A percentile compares a stretch with the other conserved stretches of the same genome.
Evolutionary conservation across 1,284 basidiomycete genomes (phyloP).

Genomic region (Ceratobasidium sp.): DNA sequence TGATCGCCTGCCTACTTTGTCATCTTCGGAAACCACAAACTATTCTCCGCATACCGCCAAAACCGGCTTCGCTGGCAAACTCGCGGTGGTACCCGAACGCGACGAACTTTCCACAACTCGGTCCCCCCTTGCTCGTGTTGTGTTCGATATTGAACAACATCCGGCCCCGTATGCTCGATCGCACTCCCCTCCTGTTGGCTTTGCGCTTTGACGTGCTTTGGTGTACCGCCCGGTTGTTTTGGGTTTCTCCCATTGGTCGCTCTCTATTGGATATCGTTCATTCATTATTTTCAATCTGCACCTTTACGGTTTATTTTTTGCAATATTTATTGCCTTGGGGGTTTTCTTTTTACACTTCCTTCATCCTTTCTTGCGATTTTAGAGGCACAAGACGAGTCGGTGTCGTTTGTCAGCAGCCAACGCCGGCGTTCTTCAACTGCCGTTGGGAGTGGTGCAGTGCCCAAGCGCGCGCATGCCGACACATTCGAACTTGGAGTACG

Average conservation of each 20-base stretch:
- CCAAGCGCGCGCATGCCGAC: background rate
- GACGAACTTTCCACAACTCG: slow-evolving; percentile 1
- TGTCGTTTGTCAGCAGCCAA: slow-evolving; percentile 18
- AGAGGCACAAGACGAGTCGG: slow-evolving; percentile 6
- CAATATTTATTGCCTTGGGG: background rate
- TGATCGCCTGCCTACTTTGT: slow-evolving; percentile 25
- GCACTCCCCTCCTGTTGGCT: slow-evolving; percentile 6
- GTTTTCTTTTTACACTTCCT: background rate
- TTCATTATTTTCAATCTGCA: background rate
- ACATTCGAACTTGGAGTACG: slow-evolving; percentile 30
- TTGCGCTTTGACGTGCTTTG: slow-evolving; percentile 12
- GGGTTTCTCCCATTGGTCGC: background rate
- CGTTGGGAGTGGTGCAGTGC: background rate
- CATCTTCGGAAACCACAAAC: background rate
- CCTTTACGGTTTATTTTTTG: background rate
- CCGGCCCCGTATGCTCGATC: background rate
- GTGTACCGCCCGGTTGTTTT: background rate
- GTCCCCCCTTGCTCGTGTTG: slow-evolving; percentile 9
- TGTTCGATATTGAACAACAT: slow-evolving; percentile 30
- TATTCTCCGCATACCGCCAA: slow-evolving; percentile 20
- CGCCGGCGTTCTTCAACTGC: background rate
- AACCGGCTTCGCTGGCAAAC: slow-evolving; percentile 15
- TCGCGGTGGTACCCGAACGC: slow-evolving; percentile 17
- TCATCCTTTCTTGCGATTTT: background rate
- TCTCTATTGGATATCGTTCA: background rate